Base-by-base conservation (phyloP, 2,329 filamentous ascomycete genomes). In the Dothideomycetes sp. region DNA sequence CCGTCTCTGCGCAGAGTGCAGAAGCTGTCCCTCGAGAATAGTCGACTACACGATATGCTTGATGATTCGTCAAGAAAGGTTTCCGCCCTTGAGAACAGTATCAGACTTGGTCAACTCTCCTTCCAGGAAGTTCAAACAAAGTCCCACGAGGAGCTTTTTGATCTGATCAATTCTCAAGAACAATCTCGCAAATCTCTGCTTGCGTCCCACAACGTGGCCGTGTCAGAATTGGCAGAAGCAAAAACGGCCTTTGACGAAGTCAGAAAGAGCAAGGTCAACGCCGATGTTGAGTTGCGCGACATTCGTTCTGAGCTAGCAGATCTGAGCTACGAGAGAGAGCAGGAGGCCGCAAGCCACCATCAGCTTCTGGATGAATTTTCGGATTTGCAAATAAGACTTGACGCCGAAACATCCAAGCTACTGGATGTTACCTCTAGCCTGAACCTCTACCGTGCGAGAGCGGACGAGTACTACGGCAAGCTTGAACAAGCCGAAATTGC, bases 381-480 rank as follows among this genome's bases (percentile, higher is more conserved):
- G 1, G 91, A 96, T 54, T 70, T 96, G 34, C 91, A 96, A 55
- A 94, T 96, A 52, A 78, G 87, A 32, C 73, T 96, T 12, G 91
- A 96, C 57, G 81, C 83, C 5, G 91, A 96, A 63, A 77, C 79
- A 1, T 94, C 86, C 1, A 89, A 84, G 59, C 71, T 89, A 19
- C 76, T 80, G 19, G 89, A 98, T 59, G 79, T 94, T 31, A 79
- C 78, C 6, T 82, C 86, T 3, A 94, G 83, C 59, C 73, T 96
- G 29, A 80, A 78, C 46, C 67, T 95, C 47, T 98, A 96, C 71
- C 95, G 94, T 72, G 79, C 77, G 48, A 80, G 89, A 30, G 84
- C 89, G 4, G 87, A 96, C 56, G 89, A 96, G 58, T 96, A 98
- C 63, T 98, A 95, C 64, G 84, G 79, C 68, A 95, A 94, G 64